Base-by-base conservation (phyloP, 257 asterid genomes). In the Solanum habrochaites region DNA sequence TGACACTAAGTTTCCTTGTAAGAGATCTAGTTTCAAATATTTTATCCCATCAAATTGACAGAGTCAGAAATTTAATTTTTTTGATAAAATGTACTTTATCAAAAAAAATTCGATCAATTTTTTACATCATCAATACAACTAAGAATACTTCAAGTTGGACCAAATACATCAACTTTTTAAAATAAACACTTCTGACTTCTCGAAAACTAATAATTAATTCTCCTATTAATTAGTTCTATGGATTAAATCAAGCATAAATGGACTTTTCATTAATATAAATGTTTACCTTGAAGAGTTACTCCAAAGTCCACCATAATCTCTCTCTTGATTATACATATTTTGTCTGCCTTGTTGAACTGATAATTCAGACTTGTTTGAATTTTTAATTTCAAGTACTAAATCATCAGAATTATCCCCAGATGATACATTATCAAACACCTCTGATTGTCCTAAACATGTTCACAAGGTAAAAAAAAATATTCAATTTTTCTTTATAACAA, bases 321-420 rank as follows among this genome's bases (percentile, higher is more conserved):
- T 92, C 18, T 91, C 94, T 88, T 92, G 92, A 83, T 73, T 40
- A 40, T 75, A 81, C 86, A 58, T 88, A 83, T 85, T 83, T 82
- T 87, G 90, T 58, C 89, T 86, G 86, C 90, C 91, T 47, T 89
- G 91, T 37, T 92, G 93, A 7, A 67, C 88, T 60, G 94, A 90
- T 25, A 89, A 64, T 81, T 94, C 96, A 27, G 92, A 83, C 83
- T 91, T 94, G 20, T 92, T 88, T 47, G 94, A 87, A 40, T 90
- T 94, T 70, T 92, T 95, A 91, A 93, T 90, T 62, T 95, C 98
- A n/a, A 94, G 90, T 60, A 93, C 40, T 82, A 93, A 87, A 77
- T 95, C 98, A 62, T 93, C 97, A 1, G 99, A 95, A 62, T 90
- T 95, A 45, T 96, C 98, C 67, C 98, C 98, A 4, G 98, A 94